Conservation (phyloP, 352 stramenopile genomes). For the Pythium guiyangense region DNA sequence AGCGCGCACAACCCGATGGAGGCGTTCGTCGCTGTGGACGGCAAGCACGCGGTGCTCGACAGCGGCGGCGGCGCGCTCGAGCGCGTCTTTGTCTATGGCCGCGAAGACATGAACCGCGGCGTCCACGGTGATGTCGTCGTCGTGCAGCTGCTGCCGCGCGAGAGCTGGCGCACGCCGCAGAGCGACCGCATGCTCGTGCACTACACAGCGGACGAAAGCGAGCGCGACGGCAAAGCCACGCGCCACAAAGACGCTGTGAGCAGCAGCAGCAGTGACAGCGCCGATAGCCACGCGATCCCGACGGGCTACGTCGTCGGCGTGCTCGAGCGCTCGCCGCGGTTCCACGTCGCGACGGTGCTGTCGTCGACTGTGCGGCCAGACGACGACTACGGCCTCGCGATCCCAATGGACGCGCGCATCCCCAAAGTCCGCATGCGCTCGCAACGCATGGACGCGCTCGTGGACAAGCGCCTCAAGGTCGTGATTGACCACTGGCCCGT, state of each 20-base stretch:
- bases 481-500: conserved; percentile 75
- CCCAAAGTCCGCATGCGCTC: conserved; percentile 80
- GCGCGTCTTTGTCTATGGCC: conserved; percentile 69
- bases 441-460: conserved; percentile 62
- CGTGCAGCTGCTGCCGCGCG: conserved; percentile 87
- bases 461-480: conserved; percentile 80
- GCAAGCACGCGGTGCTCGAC: conserved; percentile 10
- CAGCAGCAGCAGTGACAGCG: neutral
- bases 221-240: conserved; percentile 7
- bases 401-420: conserved; percentile 79
- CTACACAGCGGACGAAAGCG: conserved; percentile 50
- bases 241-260: conserved; percentile 13
- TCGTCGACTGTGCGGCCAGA: conserved; percentile 48
- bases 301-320: conserved; percentile 84
- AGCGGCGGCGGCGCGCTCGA: conserved; percentile 16
- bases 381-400: conserved; percentile 71
- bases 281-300: conserved; percentile 33
- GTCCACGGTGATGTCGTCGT: conserved; percentile 97
- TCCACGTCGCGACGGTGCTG: conserved; percentile 71
- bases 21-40: conserved; percentile 56
- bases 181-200: conserved; percentile 69
- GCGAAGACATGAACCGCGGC: conserved; percentile 93
- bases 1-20: conserved; percentile 71
- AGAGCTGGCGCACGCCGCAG: conserved; percentile 66
- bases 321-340: conserved; percentile 59